Base-by-base conservation (phyloP, 2,329 filamentous ascomycete species). In the Pestalotiopsis fici region DNA sequence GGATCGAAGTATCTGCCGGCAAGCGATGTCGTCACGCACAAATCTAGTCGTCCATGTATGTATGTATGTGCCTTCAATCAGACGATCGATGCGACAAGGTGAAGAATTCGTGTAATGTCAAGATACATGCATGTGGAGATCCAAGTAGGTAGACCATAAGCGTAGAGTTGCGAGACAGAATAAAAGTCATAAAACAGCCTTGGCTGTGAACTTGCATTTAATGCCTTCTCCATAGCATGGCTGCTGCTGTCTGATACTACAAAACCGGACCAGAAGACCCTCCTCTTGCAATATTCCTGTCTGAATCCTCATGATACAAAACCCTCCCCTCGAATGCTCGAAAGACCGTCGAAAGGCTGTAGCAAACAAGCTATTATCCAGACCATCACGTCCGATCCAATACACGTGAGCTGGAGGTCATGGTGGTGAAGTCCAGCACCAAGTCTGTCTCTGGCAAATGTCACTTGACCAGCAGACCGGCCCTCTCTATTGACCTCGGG, bases 1-100 rank as follows among this genome's bases (percentile, higher is more conserved):
- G 43, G 43, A 18, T 27, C 18, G 56, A 15, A 21, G 57, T 43
- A 21, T 39, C 35, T 54, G 28, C 37, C 12, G 56, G 35, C 31
- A 31, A 57, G 57, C 23, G 59, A 66, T 66, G 64, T 66, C 64
- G 64, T 66, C 64, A 66, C 57, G 25, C 25, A 56, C 43, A 11
- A 66, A 65, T 12, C 11, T 50, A 50, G 43, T 12, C 18, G 43
- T 21, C 18, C 21, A 50, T 50, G 43, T 50, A 50, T 18, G 43
- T 50, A 50, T 18, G 55, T 25, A 39, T n/a, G 63, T 57, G 35
- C 13, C 50, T 59, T 50, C 57, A 21, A 7, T 50, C 21, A 50
- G 7, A 23, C 54, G 57, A 31, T 54, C 28, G 57, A 64, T 59
- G 54, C 63, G 27, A 59, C 64, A 47, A 59, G 18, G 35, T 39